Base-by-base conservation (phyloP, 306 rosid species). In the Prunus salicina region DNA sequence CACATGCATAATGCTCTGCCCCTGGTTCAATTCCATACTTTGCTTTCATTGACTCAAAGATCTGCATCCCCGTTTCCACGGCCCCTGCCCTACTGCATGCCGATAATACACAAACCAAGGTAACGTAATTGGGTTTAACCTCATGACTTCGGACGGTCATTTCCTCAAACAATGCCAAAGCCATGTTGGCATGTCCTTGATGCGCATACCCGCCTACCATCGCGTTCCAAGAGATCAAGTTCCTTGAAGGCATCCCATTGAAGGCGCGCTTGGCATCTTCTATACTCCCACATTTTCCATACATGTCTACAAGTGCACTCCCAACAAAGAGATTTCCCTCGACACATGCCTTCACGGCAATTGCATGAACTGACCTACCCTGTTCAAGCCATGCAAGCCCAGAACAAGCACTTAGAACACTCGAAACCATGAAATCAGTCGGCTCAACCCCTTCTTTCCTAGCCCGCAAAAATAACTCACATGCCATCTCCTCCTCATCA, bases 261-360 rank as follows among this genome's bases (percentile, higher is more conserved):
- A 86, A 91, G 75, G 83, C 96, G 43, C 9, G 84, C 77, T 86
- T 87, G 0, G 97, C 91, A n/a, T 83, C 85, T 77, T 81, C 76
- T 61, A 89, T 78, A 64, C 86, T 86, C 74, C 97, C 98, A 80
- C 97, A 91, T 85, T 91, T 93, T 60, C 98, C 98, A 83, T 91
- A 91, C 89, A 93, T 79, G 84, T 93, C 97, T 28, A 93, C 93
- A 49, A 93, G 88, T 62, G 96, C 88, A 77, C 97, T 91, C 67
- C 92, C 96, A 68, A 93, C 93, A 73, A 91, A 91, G 55, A 93
- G 73, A 75, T 90, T 90, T 49, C 80, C 87, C n/a, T 86, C 96
- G 13, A 90, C 89, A 64, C 97, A 86, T 3, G 85, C 88, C 80
- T 82, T 91, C 71, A 87, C 84, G 5, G 94, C 92, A 50, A 93